Percentiles rank a stretch among this genome's conserved stretches.
Conservation (phyloP, 768 basidiomycete genomes). For the Paxillus involutus region DNA sequence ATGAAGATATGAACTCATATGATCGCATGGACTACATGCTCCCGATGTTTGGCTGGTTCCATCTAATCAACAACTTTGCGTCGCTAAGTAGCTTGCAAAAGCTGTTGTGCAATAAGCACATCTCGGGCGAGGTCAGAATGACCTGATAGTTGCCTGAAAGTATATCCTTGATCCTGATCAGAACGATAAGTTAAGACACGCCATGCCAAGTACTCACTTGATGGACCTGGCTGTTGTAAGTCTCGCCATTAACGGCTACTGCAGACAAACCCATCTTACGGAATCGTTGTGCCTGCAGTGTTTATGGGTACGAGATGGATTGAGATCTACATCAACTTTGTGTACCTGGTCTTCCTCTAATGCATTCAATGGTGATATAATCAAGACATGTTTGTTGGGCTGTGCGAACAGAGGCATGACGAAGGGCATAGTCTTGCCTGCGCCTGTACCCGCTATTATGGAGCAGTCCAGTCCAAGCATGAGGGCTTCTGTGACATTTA, state of each 20-base stretch:
- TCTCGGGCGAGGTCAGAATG: constrained; percentile 39
- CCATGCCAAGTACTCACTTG: constrained; percentile 20
- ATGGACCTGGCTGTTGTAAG: constrained; percentile 26
- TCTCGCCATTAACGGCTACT: constrained; percentile 37
- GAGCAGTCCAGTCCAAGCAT: not conserved
- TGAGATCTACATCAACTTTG: too few species aligned
- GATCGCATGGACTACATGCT: constrained; percentile 13
- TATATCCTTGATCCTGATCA: not conserved
- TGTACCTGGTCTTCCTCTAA: too few species aligned
- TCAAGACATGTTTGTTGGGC: constrained; percentile 5
- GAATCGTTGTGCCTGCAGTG: constrained; percentile 25
- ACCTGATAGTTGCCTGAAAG: constrained; percentile 17
- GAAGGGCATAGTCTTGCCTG: constrained; percentile 22
- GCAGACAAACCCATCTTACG: constrained; percentile 27
- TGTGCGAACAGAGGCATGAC: constrained; percentile 15
- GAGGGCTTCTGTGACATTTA: too few species aligned
- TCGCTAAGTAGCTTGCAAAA: constrained; percentile 27
- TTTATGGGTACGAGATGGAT: too few species aligned
- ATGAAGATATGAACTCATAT: constrained; percentile 11
- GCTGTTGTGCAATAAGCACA: constrained; percentile 34
- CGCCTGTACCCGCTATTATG: constrained; percentile 13
- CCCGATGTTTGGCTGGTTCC: constrained; percentile 38
- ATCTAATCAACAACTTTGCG: constrained; percentile 23
- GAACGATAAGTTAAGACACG: not conserved
- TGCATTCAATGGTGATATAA: constrained; percentile 20